Evolutionary conservation across 768 basidiomycete genomes (phyloP).

Genomic region (Coprinopsis marcescibilis): DNA sequence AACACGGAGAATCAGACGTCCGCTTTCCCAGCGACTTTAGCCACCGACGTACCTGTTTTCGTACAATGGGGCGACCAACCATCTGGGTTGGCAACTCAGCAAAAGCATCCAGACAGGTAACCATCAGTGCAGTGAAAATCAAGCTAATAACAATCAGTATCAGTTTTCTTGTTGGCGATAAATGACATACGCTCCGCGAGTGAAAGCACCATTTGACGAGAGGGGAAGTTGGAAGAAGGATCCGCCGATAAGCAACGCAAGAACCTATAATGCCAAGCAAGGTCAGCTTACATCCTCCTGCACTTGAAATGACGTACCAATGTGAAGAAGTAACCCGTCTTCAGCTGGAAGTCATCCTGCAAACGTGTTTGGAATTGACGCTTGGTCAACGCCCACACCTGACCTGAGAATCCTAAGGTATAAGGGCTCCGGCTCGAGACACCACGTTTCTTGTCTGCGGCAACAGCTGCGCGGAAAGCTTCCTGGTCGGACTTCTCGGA

Average conservation of each 20-base stretch:
- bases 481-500: conserved; percentile 64
- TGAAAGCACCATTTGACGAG: conserved; percentile 79
- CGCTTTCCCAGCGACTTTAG: conserved; percentile 61
- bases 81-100: conserved; percentile 75
- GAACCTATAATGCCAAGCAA: conserved; percentile 24
- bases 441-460: conserved; percentile 70
- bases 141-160: conserved; percentile 31
- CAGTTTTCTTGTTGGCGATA: conserved; percentile 11
- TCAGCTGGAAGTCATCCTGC: conserved; percentile 75
- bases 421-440: conserved; percentile 78
- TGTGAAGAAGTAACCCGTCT: conserved; percentile 61
- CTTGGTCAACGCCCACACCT: conserved; percentile 62
- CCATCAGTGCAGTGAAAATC: conserved; percentile 65
- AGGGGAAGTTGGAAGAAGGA: conserved; percentile 69
- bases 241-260: conserved; percentile 66
- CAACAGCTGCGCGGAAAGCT: conserved; percentile 70
- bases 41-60: conserved; percentile 52
- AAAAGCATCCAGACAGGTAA: conserved; percentile 67
- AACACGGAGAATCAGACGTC: conserved; percentile 33
- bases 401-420: conserved; percentile 71
- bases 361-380: conserved; percentile 70
- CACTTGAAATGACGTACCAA: conserved; percentile 37
- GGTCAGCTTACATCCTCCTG: conserved; percentile 4
- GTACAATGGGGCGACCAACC: conserved; percentile 70
- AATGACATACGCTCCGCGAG: conserved; percentile 59